Base-by-base conservation (phyloP, 169 alveolate genomes). In the Plasmodium falciparum region DNA sequence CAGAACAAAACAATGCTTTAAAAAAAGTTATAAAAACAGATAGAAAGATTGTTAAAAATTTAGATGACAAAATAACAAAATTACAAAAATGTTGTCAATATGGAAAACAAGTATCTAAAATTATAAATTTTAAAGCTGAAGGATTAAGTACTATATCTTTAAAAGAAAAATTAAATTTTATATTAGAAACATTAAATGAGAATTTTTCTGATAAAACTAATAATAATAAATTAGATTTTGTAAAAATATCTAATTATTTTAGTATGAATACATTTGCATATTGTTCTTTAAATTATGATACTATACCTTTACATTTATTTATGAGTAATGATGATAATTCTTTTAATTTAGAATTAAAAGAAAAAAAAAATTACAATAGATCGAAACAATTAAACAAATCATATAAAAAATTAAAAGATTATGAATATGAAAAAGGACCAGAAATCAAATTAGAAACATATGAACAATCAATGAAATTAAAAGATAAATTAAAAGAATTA, bases 401-500 rank as follows among this genome's bases (percentile, higher is more conserved):
- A 61, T 80, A 80, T 47, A 80, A 62, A 26, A 80, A 67, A 45
- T 26, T 80, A 80, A 80, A 67, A 52, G 90, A 80, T 1, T 80
- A 66, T 62, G 12, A 29, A 13, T 45, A 47, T 47, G 75, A 80
- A 7, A 69, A 56, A 29, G 90, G 56, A 8, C 83, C 83, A 13
- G 90, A 80, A 20, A 56, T 80, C 17, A 80, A 80, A 80, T 43
- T 80, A 8, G 90, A 80, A 26, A 67, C 90, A 1, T 80, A 80
- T 26, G 90, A 80, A 33, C 83, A 80, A 45, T 80, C 90, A 2
- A 80, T 80, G 90, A 80, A 56, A 67, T 56, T 80, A 67, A 80
- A 80, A 80, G 52, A 52, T 12, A 80, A 80, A 26, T 67, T 80
- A 69, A 56, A 22, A n/a, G 52, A 80, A 67, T 39, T 67, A 6